phyloP scores from a whole-genome alignment of 805 yeast species.

The Metschnikowia lachancei region DNA sequence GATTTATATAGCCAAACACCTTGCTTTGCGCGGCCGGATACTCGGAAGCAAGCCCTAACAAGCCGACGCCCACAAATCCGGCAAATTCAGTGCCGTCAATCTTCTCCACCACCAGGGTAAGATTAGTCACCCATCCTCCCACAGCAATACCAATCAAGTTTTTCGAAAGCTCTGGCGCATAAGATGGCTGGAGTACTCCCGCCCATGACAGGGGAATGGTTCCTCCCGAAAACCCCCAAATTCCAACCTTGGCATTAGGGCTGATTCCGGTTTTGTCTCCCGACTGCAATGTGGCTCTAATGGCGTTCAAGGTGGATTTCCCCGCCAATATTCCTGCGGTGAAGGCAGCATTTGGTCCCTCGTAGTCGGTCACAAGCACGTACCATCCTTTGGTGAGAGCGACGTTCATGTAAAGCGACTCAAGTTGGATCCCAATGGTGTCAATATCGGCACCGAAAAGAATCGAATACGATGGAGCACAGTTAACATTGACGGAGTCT shows the following conservation, averaged over 20 bases:
- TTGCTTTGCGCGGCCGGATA: conserved; percentile 25
- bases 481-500: conserved; percentile 22
- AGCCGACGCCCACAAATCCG: conserved; percentile 30
- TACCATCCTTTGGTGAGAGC: conserved; percentile 30
- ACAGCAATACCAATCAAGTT: conserved; percentile 31
- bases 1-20: background rate
- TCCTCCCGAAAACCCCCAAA: conserved; percentile 44
- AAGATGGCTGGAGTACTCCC: conserved; percentile 33
- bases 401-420: conserved; percentile 15
- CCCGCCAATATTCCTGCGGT: conserved; percentile 35
- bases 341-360: conserved; percentile 33
- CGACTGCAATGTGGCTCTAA: conserved; percentile 27
- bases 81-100: conserved; percentile 28
- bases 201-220: conserved; percentile 40
- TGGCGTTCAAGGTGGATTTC: conserved; percentile 29
- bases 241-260: conserved; percentile 20
- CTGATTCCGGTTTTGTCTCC: conserved; percentile 21
- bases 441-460: conserved; percentile 16
- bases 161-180: conserved; percentile 32
- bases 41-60: conserved; percentile 31
- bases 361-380: conserved; percentile 35
- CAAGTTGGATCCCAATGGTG: conserved; percentile 18
- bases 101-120: conserved; percentile 27
- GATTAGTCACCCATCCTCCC: conserved; percentile 37
- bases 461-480: conserved; percentile 24